These are phyloP conservation scores for Curvularia spicifera DNA, from an alignment of 2,329 filamentous ascomycete genomes.

Conservation along the genomic window DNA sequence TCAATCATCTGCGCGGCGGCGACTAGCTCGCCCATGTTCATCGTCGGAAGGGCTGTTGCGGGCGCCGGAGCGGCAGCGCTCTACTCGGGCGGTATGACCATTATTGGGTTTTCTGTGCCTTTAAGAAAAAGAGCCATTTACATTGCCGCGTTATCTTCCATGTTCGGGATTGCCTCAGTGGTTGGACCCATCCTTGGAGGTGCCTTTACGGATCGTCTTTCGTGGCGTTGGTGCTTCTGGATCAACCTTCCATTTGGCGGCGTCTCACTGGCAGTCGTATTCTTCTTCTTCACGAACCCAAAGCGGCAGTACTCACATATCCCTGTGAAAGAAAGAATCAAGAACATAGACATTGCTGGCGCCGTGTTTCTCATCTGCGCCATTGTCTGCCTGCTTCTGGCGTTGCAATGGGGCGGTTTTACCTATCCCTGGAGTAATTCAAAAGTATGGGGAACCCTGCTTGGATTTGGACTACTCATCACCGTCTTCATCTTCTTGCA, in stretches of 20 bases:
- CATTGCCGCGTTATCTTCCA: conserved; percentile 45
- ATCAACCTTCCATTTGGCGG: conserved; percentile 53
- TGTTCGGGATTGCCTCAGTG: conserved; percentile 51
- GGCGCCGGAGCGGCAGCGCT: conserved; percentile 61
- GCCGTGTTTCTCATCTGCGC: conserved; percentile 42
- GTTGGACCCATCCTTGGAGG: conserved; percentile 54
- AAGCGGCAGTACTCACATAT: conserved; percentile 38
- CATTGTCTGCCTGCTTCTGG: conserved; percentile 43
- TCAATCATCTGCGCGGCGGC: conserved; percentile 62
- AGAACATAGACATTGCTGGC: conserved; percentile 48
- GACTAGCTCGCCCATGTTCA: conserved; percentile 59
- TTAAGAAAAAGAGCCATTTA: conserved; percentile 54
- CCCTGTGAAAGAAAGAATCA: conserved; percentile 42
- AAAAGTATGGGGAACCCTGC: conserved; percentile 58
- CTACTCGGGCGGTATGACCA: conserved; percentile 60
- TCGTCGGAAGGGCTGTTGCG: conserved; percentile 62
- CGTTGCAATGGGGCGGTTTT: conserved; percentile 50
- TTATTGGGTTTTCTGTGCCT: conserved; percentile 53
- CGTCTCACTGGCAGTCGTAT: conserved; percentile 41
- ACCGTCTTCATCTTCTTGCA: conserved; percentile 52
- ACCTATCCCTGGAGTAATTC: conserved; percentile 58
- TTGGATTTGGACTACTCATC: conserved; percentile 56
- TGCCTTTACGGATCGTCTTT: conserved; percentile 49
- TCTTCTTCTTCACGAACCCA: conserved; percentile 43
- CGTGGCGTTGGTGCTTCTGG: conserved; percentile 52